Evolutionary conservation across 768 basidiomycete genomes (phyloP), one percentile per base, ranked within the genome.

Genomic region (Coprinopsis marcescibilis): DNA sequence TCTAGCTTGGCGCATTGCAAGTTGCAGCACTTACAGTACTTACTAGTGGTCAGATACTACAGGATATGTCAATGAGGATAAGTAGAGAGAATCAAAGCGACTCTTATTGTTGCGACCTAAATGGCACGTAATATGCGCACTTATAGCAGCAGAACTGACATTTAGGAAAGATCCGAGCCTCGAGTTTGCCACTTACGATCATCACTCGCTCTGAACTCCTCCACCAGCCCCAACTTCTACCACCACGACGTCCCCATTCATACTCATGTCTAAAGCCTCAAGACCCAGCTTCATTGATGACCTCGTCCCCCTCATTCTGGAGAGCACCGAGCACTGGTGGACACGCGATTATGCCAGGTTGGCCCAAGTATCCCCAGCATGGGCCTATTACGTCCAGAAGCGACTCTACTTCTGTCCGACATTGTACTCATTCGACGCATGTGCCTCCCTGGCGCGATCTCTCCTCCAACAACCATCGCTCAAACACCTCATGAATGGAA

Each of bases 251-350:
- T n/a, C 4, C 43, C 6, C 17, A 38, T 33, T 14, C 40, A 14
- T 29, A 47, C 6, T n/a, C 20, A 12, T 24, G n/a, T 47, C 21
- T 14, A 12, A 17, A 21, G 19, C 46, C 17, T 37, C 44, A 26
- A 46, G 49, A 35, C 45, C 34, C 45, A 59, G 58, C 40, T 69
- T 78, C 53, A 59, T 75, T 51, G 67, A 75, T 56, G 78, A 81
- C 57, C 67, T 80, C 39, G 67, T 80, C 35, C 71, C 71, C 19
- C 57, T 76, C 48, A 72, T 81, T 34, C 71, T 81, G 48, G 71
- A 77, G 27, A 64, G 66, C 54, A 55, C 62, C 49, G 60, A 68
- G 54, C 63, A 75, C 55, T 79, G 77, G 77, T 80, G 78, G 77
- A 67, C 72, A 19, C 57, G 66, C 29, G 78, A 81, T 57, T 66